Evolutionary conservation across 2,329 filamentous ascomycete species (phyloP), one percentile per base, ranked within the genome.

Genomic region (Pseudogymnoascus sp.): DNA sequence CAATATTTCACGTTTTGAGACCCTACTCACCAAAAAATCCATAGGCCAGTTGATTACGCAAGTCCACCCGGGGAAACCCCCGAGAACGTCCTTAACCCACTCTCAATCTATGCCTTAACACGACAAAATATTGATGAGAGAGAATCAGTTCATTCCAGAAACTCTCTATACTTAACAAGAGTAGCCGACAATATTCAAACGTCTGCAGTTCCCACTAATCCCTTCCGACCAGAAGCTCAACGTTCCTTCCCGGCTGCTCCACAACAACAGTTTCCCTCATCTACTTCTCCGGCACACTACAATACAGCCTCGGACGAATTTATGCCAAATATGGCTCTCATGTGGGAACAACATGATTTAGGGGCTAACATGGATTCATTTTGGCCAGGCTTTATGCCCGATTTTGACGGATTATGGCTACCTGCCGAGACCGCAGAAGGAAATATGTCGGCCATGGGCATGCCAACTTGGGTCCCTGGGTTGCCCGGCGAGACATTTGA

Each of bases 71-170:
- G 66, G 46, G 65, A 64, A 59, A 66, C 68, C 2, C 70, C 69
- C 3, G 70, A 70, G 26, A 70, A 71, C 21, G 70, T 71, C 11
- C 66, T 71, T 1, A 70, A 71, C 31, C 70, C 70, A 1, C 33
- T 71, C 11, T 70, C 69, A 6, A 71, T 71, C 15, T 71, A 68
- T 35, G 66, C 69, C 23, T 67, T 71, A 65, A 69, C 70, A 1
- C 66, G 70, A 13, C 70, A 69, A 60, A 66, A 67, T 9, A 69
- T 71, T 10, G 67, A 68, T 2, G 70, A 71, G 61, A 44, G 67
- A 59, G 69, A 71, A 53, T 69, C 68, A 6, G 68, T 68, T 11
- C 69, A 71, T 56, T 4, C 66, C 62, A 7, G 56, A 56, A 33
- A 65, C 60, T 10, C 62, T 63, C 2, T 64, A 53, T 33, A 61